phyloP scores from a whole-genome alignment of 441 rosid species.

The Eutrema salsugineum region DNA sequence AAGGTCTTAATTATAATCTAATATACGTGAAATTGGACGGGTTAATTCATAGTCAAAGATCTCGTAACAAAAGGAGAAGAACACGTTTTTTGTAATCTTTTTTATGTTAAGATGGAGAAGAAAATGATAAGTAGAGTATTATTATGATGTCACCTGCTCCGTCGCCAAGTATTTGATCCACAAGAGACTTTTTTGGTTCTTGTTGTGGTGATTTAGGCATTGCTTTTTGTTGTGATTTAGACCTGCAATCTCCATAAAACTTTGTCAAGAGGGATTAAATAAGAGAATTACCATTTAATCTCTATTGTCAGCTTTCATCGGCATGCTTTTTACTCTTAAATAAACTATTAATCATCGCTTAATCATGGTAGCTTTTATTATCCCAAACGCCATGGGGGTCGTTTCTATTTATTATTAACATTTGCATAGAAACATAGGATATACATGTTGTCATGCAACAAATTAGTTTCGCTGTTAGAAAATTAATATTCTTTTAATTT shows the following conservation, averaged over 20 bases:
- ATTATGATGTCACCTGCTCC: slow-evolving; percentile 24
- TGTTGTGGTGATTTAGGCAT: not conserved
- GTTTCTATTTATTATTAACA: not conserved
- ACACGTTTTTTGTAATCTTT: not conserved
- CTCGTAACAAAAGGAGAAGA: not conserved
- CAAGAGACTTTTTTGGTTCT: slow-evolving; percentile 20
- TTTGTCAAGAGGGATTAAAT: not conserved
- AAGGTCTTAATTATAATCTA: not conserved
- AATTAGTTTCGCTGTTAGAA: not conserved
- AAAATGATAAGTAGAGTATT: not conserved
- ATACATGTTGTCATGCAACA: not conserved
- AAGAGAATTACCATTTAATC: not conserved
- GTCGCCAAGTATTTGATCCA: slow-evolving; percentile 10
- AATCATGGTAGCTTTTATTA: not conserved
- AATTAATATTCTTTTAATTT: not conserved
- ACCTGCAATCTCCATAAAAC: not conserved
- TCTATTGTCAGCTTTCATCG: not conserved
- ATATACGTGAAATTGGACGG: not conserved
- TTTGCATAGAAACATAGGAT: not conserved
- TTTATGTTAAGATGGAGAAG: too few relatives aligned
- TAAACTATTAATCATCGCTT: not conserved
- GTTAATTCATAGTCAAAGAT: not conserved
- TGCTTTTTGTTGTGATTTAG: not conserved
- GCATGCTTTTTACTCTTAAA: not conserved
- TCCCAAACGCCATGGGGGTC: not conserved